Evolutionary conservation across 495 filamentous ascomycete genomes (phyloP).

Genomic region (Geoglossum glabrum): DNA sequence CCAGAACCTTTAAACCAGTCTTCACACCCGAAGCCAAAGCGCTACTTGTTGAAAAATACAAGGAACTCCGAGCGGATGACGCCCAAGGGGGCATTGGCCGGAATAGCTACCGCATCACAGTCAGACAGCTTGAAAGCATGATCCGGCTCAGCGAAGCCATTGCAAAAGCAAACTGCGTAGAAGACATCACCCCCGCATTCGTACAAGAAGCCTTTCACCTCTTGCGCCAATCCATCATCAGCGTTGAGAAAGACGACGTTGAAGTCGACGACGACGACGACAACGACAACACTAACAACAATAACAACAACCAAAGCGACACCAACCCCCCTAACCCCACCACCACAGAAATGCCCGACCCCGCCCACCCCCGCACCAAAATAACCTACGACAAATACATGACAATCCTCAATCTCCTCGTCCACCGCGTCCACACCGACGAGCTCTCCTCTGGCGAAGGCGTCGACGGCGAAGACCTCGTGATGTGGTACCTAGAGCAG

Average conservation of each 20-base stretch:
- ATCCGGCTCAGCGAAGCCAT: slow-evolving; percentile 91
- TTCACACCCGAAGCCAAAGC: slow-evolving; percentile 76
- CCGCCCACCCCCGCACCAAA: slow-evolving; percentile 46
- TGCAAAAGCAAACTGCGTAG: slow-evolving; percentile 90
- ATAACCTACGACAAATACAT: slow-evolving; percentile 95
- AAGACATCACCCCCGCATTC: slow-evolving; percentile 66
- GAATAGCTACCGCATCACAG: slow-evolving; percentile 92
- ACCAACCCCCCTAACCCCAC: slow-evolving; percentile 5
- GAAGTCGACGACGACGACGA: slow-evolving; percentile 82
- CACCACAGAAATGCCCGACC: slow-evolving; percentile 16
- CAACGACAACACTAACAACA: slow-evolving; percentile 13
- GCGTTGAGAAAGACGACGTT: slow-evolving; percentile 93
- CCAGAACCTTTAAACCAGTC: slow-evolving; percentile 80
- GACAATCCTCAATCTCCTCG: slow-evolving; percentile 65
- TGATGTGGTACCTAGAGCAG: slow-evolving; percentile 88
- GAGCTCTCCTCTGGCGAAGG: slow-evolving; percentile 55
- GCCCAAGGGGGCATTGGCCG: slow-evolving; percentile 82
- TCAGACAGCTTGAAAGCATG: slow-evolving; percentile 85
- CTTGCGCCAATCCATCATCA: slow-evolving; percentile 83
- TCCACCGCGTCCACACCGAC: slow-evolving; percentile 62
- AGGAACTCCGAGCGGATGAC: slow-evolving; percentile 84
- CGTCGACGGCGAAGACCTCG: slow-evolving; percentile 67
- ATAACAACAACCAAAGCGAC: background rate
- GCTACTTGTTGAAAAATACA: slow-evolving; percentile 80
- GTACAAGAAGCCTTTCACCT: slow-evolving; percentile 83